Conservation (phyloP, 2,329 filamentous ascomycete genomes). For the Dactylellina leptospora region DNA sequence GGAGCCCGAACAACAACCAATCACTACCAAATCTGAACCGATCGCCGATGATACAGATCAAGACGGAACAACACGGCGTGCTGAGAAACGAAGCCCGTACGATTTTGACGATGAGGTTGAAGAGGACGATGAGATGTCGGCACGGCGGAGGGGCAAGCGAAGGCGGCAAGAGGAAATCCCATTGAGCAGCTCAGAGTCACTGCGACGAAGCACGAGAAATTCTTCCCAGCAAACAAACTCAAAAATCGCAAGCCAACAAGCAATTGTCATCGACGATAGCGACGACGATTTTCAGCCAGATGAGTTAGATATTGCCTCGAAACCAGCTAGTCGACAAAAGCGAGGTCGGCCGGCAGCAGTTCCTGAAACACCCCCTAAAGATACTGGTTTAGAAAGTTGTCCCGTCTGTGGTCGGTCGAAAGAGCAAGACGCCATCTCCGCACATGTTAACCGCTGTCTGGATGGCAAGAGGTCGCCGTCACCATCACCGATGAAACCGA, state of each 20-base stretch:
- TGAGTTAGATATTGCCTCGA: conserved; percentile 9
- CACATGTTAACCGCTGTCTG: conserved; percentile 37
- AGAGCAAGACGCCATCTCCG: background rate
- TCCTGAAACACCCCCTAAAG: conserved; percentile 9
- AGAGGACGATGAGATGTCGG: background rate
- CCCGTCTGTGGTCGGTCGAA: conserved; percentile 1
- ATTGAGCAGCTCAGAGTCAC: conserved; percentile 1
- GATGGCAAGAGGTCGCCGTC: conserved; percentile 25
- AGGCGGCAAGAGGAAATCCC: conserved; percentile 19
- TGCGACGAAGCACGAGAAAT: conserved; percentile 24
- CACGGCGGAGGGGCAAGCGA: conserved; percentile 27
- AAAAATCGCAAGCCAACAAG: conserved; percentile 14
- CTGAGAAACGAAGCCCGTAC: conserved; percentile 14
- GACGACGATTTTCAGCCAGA: conserved; percentile 30
- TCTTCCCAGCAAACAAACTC: conserved; percentile 38
- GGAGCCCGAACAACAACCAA: background rate
- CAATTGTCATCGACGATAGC: conserved; percentile 17
- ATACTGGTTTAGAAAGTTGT: background rate
- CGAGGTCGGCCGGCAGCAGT: conserved; percentile 2
- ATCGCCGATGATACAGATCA: conserved; percentile 1
- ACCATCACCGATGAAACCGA: conserved; percentile 15
- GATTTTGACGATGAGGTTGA: conserved; percentile 21
- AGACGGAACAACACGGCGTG: conserved; percentile 1
- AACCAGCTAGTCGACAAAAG: conserved; percentile 5
- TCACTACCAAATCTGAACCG: too few relatives aligned